These are phyloP conservation scores for Paraconiothyrium brasiliense DNA, from an alignment of 2,329 filamentous ascomycete genomes.

Conservation along the genomic window DNA sequence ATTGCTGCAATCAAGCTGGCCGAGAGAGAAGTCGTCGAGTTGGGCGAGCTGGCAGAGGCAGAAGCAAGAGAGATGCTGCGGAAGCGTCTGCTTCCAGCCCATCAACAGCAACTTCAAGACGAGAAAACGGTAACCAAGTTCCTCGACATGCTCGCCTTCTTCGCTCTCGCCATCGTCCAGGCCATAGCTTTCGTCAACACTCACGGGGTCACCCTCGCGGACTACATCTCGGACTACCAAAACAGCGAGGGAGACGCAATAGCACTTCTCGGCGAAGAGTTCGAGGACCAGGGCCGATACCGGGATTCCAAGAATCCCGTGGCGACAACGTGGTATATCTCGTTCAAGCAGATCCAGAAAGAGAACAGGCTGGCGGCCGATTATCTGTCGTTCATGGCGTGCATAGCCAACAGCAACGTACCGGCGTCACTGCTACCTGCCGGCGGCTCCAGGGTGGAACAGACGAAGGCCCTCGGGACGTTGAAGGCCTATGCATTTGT, in stretches of 20 bases:
- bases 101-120: slow-evolving; percentile 11
- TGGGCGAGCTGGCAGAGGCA: slow-evolving; percentile 40
- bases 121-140: slow-evolving; percentile 25
- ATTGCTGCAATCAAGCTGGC: slow-evolving; percentile 40
- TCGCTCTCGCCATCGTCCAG: slow-evolving; percentile 28
- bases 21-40: slow-evolving; percentile 35
- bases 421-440: slow-evolving; percentile 44
- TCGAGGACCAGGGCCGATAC: slow-evolving; percentile 43
- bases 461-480: slow-evolving; percentile 41
- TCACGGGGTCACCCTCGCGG: slow-evolving; percentile 21
- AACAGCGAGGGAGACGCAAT: slow-evolving; percentile 35
- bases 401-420: slow-evolving; percentile 43
- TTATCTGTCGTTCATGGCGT: slow-evolving; percentile 48
- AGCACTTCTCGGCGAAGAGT: slow-evolving; percentile 41
- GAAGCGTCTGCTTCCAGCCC: slow-evolving; percentile 12
- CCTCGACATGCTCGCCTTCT: slow-evolving; percentile 34
- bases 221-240: slow-evolving; percentile 21
- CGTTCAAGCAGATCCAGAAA: slow-evolving; percentile 46
- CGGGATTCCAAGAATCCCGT: slow-evolving; percentile 42
- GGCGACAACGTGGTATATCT: slow-evolving; percentile 44
- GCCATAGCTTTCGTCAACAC: slow-evolving; percentile 43
- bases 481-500: slow-evolving; percentile 48
- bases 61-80: slow-evolving; percentile 31
- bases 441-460: slow-evolving; percentile 25
- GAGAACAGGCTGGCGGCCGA: slow-evolving; percentile 41